Evolutionary conservation across 768 basidiomycete genomes (phyloP), one percentile per base, ranked within the genome.

Genomic region (Gelatoporia subvermispora): DNA sequence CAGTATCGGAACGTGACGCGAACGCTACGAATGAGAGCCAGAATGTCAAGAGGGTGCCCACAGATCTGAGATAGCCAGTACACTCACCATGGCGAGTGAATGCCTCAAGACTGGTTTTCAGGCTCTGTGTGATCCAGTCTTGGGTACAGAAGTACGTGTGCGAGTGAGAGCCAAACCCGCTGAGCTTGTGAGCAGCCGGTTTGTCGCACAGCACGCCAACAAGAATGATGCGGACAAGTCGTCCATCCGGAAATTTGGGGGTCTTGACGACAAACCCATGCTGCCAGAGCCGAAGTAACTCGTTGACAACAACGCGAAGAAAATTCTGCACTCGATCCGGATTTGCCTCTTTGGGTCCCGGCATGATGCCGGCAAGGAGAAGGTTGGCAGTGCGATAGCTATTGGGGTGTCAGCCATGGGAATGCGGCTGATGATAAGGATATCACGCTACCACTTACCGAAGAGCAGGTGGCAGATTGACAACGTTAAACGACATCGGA

Each of bases 131-230:
- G 23, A 71, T 63, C 66, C 67, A 69, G 51, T 70, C 70, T 2
- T 47, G 45, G 0, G 65, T 68, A 45, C 69, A 72, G 41, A 69
- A 67, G 24, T 58, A 61, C 2, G 50, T 65, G 37, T 70, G 70
- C 0, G 43, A 39, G 40, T 67, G 66, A 0, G 63, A 59, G 0
- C 60, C 65, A 40, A 62, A 68, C 0, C 66, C 65, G 3, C 57
- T 60, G 0, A 68, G 20, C 42, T 71, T 72, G 44, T 67, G 65
- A 0, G 65, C 66, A 2, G 70, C 72, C 1, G 70, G 71, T 40
- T 71, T 68, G 43, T 71, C 65, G 37, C 71, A 73, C 5, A 65
- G 52, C 8, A 73, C 52, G 0, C 62, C 65, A 4, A 70, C 59
- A 0, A 71, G 52, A 1, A 64, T 58, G 3, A 70, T 59, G 0